phyloP scores from a whole-genome alignment of 129 eudicot species.

The Erigeron canadensis region DNA sequence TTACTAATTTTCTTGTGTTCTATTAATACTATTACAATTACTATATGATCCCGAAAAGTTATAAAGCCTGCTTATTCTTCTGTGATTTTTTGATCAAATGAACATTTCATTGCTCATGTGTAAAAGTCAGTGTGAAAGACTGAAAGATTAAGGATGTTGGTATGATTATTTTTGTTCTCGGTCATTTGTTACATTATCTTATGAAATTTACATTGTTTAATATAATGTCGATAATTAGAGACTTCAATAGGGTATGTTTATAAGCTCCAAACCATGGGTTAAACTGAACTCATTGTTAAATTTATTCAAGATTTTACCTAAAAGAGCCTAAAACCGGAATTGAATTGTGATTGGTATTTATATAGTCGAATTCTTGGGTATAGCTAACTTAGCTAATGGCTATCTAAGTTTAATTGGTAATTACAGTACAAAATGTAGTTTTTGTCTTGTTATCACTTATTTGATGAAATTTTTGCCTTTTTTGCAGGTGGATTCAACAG shows the following conservation, averaged over 20 bases:
- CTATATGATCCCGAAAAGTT: constrained; percentile 8
- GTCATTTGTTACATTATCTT: neutral
- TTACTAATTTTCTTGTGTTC: constrained; percentile 16
- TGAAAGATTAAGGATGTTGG: constrained; percentile 2
- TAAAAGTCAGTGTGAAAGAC: neutral
- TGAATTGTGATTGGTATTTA: neutral
- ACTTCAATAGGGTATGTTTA: constrained; percentile 1
- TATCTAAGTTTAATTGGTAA: neutral
- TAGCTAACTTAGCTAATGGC: neutral
- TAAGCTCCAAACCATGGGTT: neutral
- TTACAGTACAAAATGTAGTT: too few relatives aligned
- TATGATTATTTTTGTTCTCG: constrained; percentile 3
- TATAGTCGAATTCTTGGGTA: neutral
- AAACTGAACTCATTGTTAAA: neutral
- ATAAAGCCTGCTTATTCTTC: constrained; percentile 4
- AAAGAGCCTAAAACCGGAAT: neutral
- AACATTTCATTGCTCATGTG: neutral
- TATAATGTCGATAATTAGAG: neutral
- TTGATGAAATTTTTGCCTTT: neutral
- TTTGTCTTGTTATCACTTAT: neutral
- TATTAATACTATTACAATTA: neutral
- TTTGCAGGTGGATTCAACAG: constrained; percentile 80
- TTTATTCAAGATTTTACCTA: neutral
- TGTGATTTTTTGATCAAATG: constrained; percentile 14
- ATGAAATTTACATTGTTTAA: neutral